A percentile compares a stretch with the other conserved stretches of the same genome.
phyloP scores from a whole-genome alignment of 2,329 filamentous ascomycete species.

The Epichloe sibirici region DNA sequence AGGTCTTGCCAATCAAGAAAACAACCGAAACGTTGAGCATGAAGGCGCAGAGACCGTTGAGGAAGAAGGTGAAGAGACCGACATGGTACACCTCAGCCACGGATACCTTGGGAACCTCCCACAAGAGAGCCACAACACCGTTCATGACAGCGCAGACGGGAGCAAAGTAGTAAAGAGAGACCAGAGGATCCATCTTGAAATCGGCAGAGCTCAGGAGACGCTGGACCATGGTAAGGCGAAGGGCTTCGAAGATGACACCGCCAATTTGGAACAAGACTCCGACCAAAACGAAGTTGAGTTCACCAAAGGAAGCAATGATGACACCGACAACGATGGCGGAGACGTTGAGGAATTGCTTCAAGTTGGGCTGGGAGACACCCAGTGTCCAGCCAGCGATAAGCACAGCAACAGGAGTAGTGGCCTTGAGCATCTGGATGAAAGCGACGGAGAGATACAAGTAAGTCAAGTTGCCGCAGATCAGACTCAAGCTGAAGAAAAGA shows the following conservation, averaged over 20 bases:
- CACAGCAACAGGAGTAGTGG: constrained; percentile 88
- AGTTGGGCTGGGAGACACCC: constrained; percentile 69
- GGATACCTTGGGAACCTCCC: constrained; percentile 58
- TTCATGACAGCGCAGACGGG: constrained; percentile 78
- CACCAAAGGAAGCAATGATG: constrained; percentile 84
- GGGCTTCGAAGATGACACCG: constrained; percentile 71
- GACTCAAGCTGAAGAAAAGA: constrained; percentile 85
- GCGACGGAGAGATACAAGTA: constrained; percentile 92
- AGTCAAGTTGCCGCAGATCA: constrained; percentile 93
- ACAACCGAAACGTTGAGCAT: constrained; percentile 76
- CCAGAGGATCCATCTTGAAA: constrained; percentile 86
- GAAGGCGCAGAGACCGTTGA: constrained; percentile 70
- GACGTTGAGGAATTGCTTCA: constrained; percentile 84
- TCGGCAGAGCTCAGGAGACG: constrained; percentile 68
- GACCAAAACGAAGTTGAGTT: constrained; percentile 80
- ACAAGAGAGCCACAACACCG: constrained; percentile 57
- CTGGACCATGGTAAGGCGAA: constrained; percentile 75
- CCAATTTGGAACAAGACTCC: constrained; percentile 70
- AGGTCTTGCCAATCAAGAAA: constrained; percentile 80
- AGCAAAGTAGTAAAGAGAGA: constrained; percentile 84
- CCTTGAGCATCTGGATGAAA: constrained; percentile 99
- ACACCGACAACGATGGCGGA: constrained; percentile 92
- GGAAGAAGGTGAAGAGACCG: constrained; percentile 57
- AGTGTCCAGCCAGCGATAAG: constrained; percentile 81
- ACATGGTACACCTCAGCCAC: constrained; percentile 62